A percentile compares a stretch with the other conserved stretches of the same genome.
These are phyloP conservation scores for Dictyostelium intermedium DNA, from an alignment of 78 protist species.

Conservation along the genomic window DNA sequence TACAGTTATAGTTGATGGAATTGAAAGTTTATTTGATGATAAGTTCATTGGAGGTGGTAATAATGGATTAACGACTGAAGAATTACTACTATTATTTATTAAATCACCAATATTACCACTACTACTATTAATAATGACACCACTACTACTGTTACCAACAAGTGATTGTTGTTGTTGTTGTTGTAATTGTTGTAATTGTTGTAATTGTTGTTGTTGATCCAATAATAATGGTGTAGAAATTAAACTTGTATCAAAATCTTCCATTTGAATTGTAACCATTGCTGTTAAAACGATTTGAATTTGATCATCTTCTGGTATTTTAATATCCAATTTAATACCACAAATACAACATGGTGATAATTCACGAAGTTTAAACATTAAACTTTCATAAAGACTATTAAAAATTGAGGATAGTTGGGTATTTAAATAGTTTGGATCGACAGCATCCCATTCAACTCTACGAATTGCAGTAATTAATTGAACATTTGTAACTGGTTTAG, in stretches of 20 bases:
- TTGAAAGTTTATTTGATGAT: slow-evolving; percentile 21
- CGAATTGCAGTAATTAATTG: slow-evolving; percentile 71
- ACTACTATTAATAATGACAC: neutral
- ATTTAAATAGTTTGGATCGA: slow-evolving; percentile 37
- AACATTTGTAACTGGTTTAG: slow-evolving; percentile 22
- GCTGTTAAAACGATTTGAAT: slow-evolving; percentile 74
- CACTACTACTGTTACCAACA: neutral
- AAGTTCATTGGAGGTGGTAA: slow-evolving; percentile 31
- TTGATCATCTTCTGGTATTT: slow-evolving; percentile 75
- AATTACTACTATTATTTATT: neutral
- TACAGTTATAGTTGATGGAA: slow-evolving; percentile 28
- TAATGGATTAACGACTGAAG: neutral
- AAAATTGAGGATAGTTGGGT: slow-evolving; percentile 64
- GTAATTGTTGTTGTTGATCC: neutral
- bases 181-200: neutral
- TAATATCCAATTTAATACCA: slow-evolving; percentile 62
- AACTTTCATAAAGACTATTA: slow-evolving; percentile 58
- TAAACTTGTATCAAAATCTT: neutral
- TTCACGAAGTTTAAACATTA: slow-evolving; percentile 78
- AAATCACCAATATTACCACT: neutral
- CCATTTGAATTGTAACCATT: slow-evolving; percentile 44
- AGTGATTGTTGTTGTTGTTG: neutral
- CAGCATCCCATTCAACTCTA: slow-evolving; percentile 71
- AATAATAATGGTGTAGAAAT: slow-evolving; percentile 2
- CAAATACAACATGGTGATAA: slow-evolving; percentile 33